Conservation (phyloP, 2,329 filamentous ascomycete genomes). For the Aspergillus pseudoterreus region DNA sequence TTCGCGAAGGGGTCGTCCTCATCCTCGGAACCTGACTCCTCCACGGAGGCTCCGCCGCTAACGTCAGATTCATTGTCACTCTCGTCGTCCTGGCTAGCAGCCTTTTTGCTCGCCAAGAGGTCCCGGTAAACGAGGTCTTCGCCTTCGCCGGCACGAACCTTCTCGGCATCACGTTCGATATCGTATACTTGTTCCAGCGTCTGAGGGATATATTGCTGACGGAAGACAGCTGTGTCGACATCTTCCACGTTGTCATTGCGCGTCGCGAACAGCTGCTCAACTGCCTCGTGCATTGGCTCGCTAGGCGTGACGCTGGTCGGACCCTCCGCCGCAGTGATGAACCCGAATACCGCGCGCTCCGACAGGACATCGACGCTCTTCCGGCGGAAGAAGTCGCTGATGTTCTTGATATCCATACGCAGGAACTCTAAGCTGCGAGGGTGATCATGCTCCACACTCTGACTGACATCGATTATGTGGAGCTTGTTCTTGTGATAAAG, state of each 20-base stretch:
- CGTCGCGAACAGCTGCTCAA: slow-evolving; percentile 64
- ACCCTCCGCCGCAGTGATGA: slow-evolving; percentile 65
- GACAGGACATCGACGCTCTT: slow-evolving; percentile 77
- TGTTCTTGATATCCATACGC: slow-evolving; percentile 98
- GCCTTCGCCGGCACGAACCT: slow-evolving; percentile 68
- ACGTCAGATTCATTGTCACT: slow-evolving; percentile 32
- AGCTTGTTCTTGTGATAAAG: slow-evolving; percentile 79
- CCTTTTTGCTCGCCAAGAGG: slow-evolving; percentile 66
- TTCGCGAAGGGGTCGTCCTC: slow-evolving; percentile 55
- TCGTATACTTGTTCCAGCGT: slow-evolving; percentile 96
- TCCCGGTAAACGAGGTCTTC: slow-evolving; percentile 80
- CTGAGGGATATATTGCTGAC: slow-evolving; percentile 94
- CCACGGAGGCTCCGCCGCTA: slow-evolving; percentile 33
- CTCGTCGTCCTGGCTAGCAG: slow-evolving; percentile 28
- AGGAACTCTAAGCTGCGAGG: slow-evolving; percentile 88
- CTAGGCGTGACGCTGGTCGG: slow-evolving; percentile 33
- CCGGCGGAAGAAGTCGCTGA: slow-evolving; percentile 84
- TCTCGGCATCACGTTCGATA: slow-evolving; percentile 82
- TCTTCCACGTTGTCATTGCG: slow-evolving; percentile 52
- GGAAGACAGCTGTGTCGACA: slow-evolving; percentile 86
- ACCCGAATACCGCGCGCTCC: slow-evolving; percentile 78
- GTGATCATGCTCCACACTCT: slow-evolving; percentile 96
- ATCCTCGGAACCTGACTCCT: slow-evolving; percentile 35
- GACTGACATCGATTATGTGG: slow-evolving; percentile 95
- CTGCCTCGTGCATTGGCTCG: slow-evolving; percentile 55